Percentiles rank a stretch among this genome's conserved stretches.
Conservation (phyloP, 179 eudicot genomes). For the Patellifolia procumbens region DNA sequence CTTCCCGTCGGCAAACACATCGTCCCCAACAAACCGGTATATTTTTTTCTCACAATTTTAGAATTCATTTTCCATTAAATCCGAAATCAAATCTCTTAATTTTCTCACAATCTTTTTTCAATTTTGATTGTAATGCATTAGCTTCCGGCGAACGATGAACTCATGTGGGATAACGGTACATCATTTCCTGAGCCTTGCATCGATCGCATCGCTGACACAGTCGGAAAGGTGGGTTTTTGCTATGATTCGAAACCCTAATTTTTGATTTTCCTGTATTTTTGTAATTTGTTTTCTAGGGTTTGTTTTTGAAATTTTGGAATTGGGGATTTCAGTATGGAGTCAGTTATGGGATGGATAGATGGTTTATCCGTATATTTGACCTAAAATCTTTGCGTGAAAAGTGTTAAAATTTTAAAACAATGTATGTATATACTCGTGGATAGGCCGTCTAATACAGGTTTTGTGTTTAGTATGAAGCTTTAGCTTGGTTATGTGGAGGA, state of each 20-base stretch:
- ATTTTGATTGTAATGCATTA: neutral
- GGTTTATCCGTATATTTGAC: too few relatives aligned
- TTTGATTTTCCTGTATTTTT: too few relatives aligned
- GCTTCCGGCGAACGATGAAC: slow-evolving; percentile 77
- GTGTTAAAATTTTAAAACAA: too few relatives aligned
- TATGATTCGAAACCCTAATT: neutral
- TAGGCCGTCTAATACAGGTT: too few relatives aligned
- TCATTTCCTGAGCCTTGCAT: slow-evolving; percentile 87
- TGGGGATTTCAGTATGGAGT: slow-evolving; percentile 50
- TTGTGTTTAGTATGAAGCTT: too few relatives aligned
- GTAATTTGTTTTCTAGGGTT: neutral
- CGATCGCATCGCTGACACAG: slow-evolving; percentile 90
- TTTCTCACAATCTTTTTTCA: neutral
- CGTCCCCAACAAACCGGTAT: slow-evolving; percentile 85
- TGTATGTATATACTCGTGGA: too few relatives aligned
- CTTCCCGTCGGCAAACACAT: slow-evolving; percentile 94
- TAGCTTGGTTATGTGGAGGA: slow-evolving; percentile 93
- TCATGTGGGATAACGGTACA: slow-evolving; percentile 88
- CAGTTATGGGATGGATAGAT: too few relatives aligned
- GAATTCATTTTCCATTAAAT: neutral
- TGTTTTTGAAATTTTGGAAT: neutral
- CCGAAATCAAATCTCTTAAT: neutral
- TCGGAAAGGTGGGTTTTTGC: slow-evolving; percentile 59
- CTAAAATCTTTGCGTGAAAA: too few relatives aligned
- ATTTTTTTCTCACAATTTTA: neutral